Conservation (phyloP, 148 eudicot species). For the Mesembryanthemum crystallinum region DNA sequence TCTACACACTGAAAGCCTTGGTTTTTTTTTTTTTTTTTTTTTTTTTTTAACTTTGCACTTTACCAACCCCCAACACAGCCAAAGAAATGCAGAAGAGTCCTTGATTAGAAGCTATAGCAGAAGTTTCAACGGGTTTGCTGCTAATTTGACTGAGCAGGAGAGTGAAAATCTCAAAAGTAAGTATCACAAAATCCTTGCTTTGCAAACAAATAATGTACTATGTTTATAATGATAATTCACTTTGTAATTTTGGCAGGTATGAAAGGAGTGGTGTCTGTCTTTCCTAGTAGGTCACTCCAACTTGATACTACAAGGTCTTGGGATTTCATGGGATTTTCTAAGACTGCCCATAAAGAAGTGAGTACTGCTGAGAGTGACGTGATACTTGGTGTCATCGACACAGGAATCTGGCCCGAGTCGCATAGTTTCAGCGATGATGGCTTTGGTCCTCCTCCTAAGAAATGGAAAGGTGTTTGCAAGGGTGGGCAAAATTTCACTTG, state of each 20-base stretch:
- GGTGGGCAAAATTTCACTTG: constrained; percentile 41
- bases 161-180: constrained; percentile 29
- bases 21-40: not conserved
- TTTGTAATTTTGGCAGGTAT: no score
- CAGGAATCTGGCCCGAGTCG: constrained; percentile 56
- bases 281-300: constrained; percentile 38
- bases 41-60: not conserved
- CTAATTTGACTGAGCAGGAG: constrained; percentile 34
- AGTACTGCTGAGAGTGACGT: constrained; percentile 32
- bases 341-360: no score
- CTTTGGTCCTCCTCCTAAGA: constrained; percentile 43
- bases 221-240: no score
- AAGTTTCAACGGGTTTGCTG: constrained; percentile 47
- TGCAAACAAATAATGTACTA: not conserved
- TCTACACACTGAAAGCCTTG: not conserved
- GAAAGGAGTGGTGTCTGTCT: constrained; percentile 38
- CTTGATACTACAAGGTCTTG: constrained; percentile 63
- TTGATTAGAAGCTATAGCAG: constrained; percentile 34
- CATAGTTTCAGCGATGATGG: constrained; percentile 47
- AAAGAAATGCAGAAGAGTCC: constrained; percentile 23
- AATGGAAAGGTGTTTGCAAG: constrained; percentile 56
- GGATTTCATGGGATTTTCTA: constrained; percentile 50
- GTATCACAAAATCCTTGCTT: not conserved
- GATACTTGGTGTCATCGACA: constrained; percentile 44
- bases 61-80: not conserved